Evolutionary conservation across 2,329 filamentous ascomycete genomes (phyloP), one percentile per base, ranked within the genome.

Genomic region (Elsinoe fawcettii): DNA sequence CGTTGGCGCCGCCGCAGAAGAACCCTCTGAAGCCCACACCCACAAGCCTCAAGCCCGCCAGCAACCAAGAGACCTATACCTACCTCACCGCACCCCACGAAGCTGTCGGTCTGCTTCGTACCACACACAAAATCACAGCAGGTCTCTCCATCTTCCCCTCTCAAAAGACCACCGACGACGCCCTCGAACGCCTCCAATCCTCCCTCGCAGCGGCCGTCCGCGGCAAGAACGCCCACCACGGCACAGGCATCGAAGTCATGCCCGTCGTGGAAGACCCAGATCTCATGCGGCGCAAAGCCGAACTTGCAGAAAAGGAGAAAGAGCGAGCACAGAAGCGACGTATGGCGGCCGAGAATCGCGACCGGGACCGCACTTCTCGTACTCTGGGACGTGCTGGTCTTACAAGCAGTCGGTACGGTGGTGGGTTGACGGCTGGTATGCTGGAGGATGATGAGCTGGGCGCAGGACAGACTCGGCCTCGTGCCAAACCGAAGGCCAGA

Each of bases 71-170:
- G 64, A 82, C 84, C 5, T 86, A 88, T 69, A 87, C 86, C 64
- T 92, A 91, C 66, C 81, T 88, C 6, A 85, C 85, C 1, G 84
- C 86, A 1, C 86, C 87, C 0, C 83, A 88, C 63, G 75, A 87
- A 59, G 77, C 79, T 25, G 85, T 83, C 44, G 83, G 84, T 60
- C 74, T 88, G 22, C 76, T 91, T 60, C 80, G 88, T 66, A 81
- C 87, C 7, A 84, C 89, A 14, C 86, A 87, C 59, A 88, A 91
- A 67, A 78, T 92, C 66, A 85, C 85, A 8, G 85, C 88, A 60
- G 83, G 87, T 60, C 84, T 87, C 65, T 83, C 78, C 5, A 79
- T 92, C 27, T 78, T 81, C 36, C 83, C 86, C 5, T 86, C 85
- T 64, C 80, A 83, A 65, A 79, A 80, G 49, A 78, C 84, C 18